phyloP scores from a whole-genome alignment of 2,329 filamentous ascomycete species.

The Raffaelea ambrosiae region DNA sequence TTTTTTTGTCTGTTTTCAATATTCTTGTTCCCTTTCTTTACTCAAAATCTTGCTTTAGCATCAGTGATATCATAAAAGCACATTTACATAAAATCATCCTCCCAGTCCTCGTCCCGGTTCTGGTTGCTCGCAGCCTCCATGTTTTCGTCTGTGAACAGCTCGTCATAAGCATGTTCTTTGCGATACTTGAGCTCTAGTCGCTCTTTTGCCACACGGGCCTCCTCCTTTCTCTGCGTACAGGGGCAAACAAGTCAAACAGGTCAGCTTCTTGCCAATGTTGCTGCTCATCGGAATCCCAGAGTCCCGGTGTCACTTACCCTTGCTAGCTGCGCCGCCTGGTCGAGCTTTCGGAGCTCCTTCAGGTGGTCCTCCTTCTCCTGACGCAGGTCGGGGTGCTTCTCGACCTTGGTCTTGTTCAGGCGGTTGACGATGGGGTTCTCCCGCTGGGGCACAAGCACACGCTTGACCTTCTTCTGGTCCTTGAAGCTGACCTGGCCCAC shows the following conservation, averaged over 20 bases:
- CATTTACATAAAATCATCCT: constrained; percentile 85
- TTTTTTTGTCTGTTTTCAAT: too few relatives aligned
- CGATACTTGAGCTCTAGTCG: constrained; percentile 85
- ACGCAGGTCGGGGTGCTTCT: constrained; percentile 76
- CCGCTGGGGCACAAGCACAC: constrained; percentile 67
- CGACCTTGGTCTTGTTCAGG: constrained; percentile 93
- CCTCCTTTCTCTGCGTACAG: constrained; percentile 76
- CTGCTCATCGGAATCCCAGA: too few relatives aligned
- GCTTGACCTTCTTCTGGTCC: constrained; percentile 76
- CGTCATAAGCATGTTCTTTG: constrained; percentile 97
- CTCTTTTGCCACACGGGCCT: constrained; percentile 65
- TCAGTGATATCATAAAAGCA: background rate
- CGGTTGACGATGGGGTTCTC: constrained; percentile 92
- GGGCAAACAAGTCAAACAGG: too few relatives aligned
- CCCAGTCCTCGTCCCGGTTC: constrained; percentile 65
- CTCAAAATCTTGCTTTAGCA: background rate
- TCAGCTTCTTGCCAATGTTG: too few relatives aligned
- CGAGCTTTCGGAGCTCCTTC: constrained; percentile 61
- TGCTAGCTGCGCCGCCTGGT: constrained; percentile 53
- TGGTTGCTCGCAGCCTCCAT: constrained; percentile 76
- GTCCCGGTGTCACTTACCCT: constrained; percentile 39
- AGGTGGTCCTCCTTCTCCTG: constrained; percentile 73
- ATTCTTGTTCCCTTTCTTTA: too few relatives aligned
- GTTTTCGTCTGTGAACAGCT: constrained; percentile 77
- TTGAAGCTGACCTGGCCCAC: constrained; percentile 93